phyloP scores from a whole-genome alignment of 345 rosid species.

The Microcos paniculata region DNA sequence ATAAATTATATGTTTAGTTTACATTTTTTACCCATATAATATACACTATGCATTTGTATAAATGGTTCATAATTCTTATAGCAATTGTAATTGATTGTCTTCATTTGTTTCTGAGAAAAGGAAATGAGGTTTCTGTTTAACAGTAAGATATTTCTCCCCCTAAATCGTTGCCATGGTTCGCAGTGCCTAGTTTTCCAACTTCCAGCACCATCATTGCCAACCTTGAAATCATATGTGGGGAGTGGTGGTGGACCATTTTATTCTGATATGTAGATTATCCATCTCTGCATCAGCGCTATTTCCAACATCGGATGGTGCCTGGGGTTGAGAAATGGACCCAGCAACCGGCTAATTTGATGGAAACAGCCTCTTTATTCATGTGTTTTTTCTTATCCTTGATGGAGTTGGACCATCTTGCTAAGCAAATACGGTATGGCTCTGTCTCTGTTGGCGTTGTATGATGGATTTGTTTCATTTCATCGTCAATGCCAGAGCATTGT shows the following conservation, averaged over 20 bases:
- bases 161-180: not conserved
- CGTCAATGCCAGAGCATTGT: conserved; percentile 28
- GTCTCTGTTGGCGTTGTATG: not conserved
- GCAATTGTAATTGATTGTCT: conserved; percentile 22
- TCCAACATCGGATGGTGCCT: not conserved
- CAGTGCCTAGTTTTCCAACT: not conserved
- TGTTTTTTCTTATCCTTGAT: not conserved
- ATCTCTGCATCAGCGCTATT: not conserved
- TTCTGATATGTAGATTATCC: not conserved
- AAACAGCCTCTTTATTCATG: not conserved
- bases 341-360: not conserved
- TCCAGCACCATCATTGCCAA: conserved; percentile 16
- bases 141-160: not conserved
- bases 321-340: conserved; percentile 7
- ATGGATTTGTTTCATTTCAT: too few relatives aligned
- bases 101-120: conserved; percentile 8
- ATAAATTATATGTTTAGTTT: conserved; percentile 15
- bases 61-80: conserved; percentile 27
- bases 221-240: not conserved
- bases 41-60: conserved; percentile 27
- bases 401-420: conserved; percentile 23
- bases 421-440: conserved; percentile 8
- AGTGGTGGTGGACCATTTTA: conserved; percentile 26
- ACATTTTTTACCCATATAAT: not conserved
- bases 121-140: not conserved